phyloP scores from a whole-genome alignment of 306 rosid genomes.

The Ammopiptanthus mongolicus region DNA sequence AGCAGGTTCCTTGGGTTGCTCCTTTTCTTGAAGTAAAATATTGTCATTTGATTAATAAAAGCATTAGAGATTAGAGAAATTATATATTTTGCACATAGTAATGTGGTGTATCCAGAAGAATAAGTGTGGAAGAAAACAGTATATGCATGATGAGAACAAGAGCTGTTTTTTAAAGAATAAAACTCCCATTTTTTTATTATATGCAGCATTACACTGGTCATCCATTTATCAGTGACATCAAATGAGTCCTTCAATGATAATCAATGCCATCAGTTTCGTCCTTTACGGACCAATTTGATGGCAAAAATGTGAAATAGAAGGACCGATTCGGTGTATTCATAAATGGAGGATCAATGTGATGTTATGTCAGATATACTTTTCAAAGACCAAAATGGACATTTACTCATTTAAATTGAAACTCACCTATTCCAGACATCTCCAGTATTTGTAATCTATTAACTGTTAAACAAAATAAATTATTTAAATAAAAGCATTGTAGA shows the following conservation, averaged over 20 bases:
- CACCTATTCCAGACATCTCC: neutral
- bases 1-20: slow-evolving; percentile 62
- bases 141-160: neutral
- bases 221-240: neutral
- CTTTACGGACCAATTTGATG: neutral
- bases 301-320: neutral
- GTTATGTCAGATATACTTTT: neutral
- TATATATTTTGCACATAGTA: neutral
- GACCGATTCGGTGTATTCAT: neutral
- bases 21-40: neutral
- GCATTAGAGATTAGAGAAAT: neutral
- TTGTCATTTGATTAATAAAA: neutral
- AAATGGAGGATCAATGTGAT: neutral
- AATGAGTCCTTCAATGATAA: neutral
- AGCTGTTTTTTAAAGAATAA: neutral
- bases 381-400: neutral
- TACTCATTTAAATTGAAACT: neutral
- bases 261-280: neutral
- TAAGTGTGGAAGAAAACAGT: neutral
- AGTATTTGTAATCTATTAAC: neutral
- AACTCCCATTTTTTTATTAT: neutral
- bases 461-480: neutral
- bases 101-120: neutral
- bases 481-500: neutral
- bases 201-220: neutral